Evolutionary conservation across 345 rosid genomes (phyloP).

Genomic region (Eutrema yunnanense): DNA sequence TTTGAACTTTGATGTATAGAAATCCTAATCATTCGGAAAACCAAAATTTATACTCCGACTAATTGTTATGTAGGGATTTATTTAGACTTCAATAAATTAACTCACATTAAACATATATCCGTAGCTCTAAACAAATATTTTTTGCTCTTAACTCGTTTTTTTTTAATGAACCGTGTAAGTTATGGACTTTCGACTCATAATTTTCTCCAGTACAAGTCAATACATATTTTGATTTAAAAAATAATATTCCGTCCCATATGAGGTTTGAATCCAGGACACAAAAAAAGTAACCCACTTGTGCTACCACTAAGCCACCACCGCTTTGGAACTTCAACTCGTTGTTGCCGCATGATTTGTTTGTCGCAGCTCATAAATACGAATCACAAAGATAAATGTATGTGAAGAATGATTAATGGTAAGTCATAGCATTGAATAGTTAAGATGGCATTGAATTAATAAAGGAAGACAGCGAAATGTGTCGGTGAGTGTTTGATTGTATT

Average conservation of each 20-base stretch:
- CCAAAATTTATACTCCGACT: not conserved
- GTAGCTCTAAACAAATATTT: too few species aligned
- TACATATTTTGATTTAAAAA: too few species aligned
- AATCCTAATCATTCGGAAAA: not conserved
- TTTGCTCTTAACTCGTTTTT: too few species aligned
- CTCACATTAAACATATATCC: not conserved
- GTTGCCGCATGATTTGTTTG: constrained; percentile 10
- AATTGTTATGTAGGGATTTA: not conserved
- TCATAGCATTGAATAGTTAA: not conserved
- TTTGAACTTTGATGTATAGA: not conserved
- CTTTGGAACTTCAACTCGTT: not conserved
- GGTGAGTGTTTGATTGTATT: constrained; percentile 18
- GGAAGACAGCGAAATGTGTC: constrained; percentile 15
- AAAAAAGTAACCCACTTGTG: too few species aligned
- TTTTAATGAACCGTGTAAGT: too few species aligned
- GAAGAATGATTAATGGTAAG: not conserved
- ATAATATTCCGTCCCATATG: too few species aligned
- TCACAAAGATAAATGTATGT: not conserved
- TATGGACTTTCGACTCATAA: too few species aligned
- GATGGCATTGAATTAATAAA: constrained; percentile 4
- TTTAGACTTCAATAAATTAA: not conserved
- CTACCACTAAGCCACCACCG: too few species aligned
- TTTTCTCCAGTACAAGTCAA: too few species aligned
- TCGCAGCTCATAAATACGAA: not conserved
- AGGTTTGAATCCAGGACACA: too few species aligned